Evolutionary conservation across 176 grass and related monocot genomes (phyloP), one percentile per base, ranked within the genome.

Genomic region (Alloteropsis semialata): DNA sequence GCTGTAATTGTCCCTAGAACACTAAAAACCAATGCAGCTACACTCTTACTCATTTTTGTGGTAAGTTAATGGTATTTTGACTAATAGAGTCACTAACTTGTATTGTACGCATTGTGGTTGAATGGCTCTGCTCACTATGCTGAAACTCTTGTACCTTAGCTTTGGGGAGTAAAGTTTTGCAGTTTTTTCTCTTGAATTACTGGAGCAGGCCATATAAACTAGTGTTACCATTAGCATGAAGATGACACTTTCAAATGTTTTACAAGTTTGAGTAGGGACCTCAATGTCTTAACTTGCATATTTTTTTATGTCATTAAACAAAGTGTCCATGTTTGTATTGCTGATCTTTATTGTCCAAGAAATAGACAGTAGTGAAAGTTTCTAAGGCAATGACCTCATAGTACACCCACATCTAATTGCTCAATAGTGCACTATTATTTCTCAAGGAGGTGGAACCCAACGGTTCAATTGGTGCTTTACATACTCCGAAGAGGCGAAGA

Each of bases 391-490:
- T 63, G 41, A 58, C 8, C 2, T 67, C 30, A 42, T n/a, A n/a
- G n/a, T n/a, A n/a, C 5, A 16, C 17, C 44, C 48, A 34, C 51
- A 80, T 69, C 8, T 60, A 58, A 80, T 60, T 57, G 39, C 25
- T 84, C 3, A 22, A 49, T 48, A 75, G 15, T 28, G 37, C 48
- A 48, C 32, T 73, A 10, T 49, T 70, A 19, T 86, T 65, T 51
- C 15, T 58, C 28, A 62, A 44, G 74, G 21, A 57, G 29, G 62
- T 78, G 61, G 51, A 76, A 45, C 51, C 29, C 56, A 56, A 50
- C 16, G 46, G 61, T 82, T 81, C 5, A 37, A 55, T 78, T 37
- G 48, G 16, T 73, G 45, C 15, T 65, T 72, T 77, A 65, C 15
- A n/a, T 59, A 49, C 81, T 46, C 28, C 36, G 18, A 67, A 33